Evolutionary conservation across 352 stramenopile species (phyloP), one percentile per base, ranked within the genome.

Genomic region (Thalassiosira exigua): DNA sequence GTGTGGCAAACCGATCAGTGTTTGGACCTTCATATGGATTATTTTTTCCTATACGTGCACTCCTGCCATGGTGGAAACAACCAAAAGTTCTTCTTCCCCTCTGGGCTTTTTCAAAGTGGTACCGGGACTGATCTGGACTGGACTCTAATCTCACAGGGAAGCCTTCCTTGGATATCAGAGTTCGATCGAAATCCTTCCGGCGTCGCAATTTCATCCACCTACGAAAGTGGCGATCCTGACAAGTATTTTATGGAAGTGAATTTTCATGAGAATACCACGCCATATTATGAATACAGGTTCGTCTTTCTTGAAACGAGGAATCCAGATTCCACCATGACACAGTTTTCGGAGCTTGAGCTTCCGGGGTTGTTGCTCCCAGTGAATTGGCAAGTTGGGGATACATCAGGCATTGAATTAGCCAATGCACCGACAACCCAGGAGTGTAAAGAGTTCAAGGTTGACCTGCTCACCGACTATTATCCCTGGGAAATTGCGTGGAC

Each of bases 281-380:
- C 60, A n/a, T 84, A 70, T 48, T 75, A 60, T 53, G 60, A 84
- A 54, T 84, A 84, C 48, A 70, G 58, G 57, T 39, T 84, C 62
- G 11, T 42, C 3, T 84, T 84, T 56, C 46, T 66, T 22, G 58
- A 59, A 77, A 11, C 29, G 9, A 69, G 69, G 51, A 30, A 76
- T 75, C 30, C 75, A 5, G 17, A 59, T 2, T 46, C 46, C 29
- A 39, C 17, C 0, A 0, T 4, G 4, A 1, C 69, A 52, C 59
- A 79, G 24, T 80, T 79, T 61, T 50, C 69, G n/a, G 75, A 79
- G 33, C 1, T 84, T 21, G 75, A 84, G 54, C 60, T 84, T 4
- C 69, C 53, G n/a, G 75, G 75, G 7, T 44, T 44, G n/a, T n/a
- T n/a, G n/a, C n/a, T n/a, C n/a, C n/a, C n/a, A n/a, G n/a, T n/a